Base-by-base conservation (phyloP, 768 basidiomycete species). In the Phlebiopsis gigantea region DNA sequence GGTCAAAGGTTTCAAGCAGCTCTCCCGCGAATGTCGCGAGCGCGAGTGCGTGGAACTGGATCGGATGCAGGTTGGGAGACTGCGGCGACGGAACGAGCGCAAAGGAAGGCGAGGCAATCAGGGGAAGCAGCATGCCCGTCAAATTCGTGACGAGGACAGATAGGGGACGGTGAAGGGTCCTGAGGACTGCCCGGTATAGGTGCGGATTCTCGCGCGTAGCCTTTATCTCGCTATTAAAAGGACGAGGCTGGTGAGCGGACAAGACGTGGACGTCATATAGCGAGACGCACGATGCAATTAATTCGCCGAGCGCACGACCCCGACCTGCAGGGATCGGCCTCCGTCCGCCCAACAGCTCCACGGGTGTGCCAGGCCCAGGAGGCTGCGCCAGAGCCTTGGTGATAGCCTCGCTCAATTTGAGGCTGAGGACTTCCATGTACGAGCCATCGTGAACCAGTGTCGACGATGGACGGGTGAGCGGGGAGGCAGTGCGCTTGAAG, bases 331-430 rank as follows among this genome's bases (percentile, higher is more conserved):
- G 89, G 59, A 92, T 80, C 12, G 88, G 84, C 31, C 83, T 79
- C 63, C 79, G 87, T 25, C 89, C 88, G 44, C 73, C 72, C n/a
- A 88, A 68, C 41, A 77, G 68, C 58, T 90, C 88, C 55, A 68
- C 71, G 10, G 75, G 68, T 46, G 70, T 62, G 17, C 77, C 77
- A 21, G 84, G 75, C 25, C 84, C 82, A 1, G 75, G 64, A 14
- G 88, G 86, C 61, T 85, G 85, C 21, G 79, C 76, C 49, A 92
- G 75, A 2, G 88, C 85, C 71, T 81, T 88, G 54, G 88, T 87
- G 14, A 90, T 87, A 0, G 87, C 88, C 69, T 93, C 90, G 65
- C 85, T 90, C 45, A 93, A 75, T 66, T 87, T 90, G 55, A 90
- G 75, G 62, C 84, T 78, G 45, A 92, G 79, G 57, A 83, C 80